Base-by-base conservation (phyloP, 805 yeast species). In the Lipomyces kockii region DNA sequence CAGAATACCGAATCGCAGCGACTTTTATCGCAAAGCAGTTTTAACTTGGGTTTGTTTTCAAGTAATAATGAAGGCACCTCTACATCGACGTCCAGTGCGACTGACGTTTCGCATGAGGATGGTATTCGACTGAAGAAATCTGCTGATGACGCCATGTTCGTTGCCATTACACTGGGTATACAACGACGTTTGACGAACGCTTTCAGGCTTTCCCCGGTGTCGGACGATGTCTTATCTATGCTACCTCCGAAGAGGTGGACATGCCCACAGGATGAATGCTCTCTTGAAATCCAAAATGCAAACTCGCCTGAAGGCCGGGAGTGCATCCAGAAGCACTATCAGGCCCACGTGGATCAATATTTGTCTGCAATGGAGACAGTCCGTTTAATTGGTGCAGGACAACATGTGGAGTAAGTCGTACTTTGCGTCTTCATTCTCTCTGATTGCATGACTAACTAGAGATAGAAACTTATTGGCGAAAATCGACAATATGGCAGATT, bases 191-290 rank as follows among this genome's bases (percentile, higher is more conserved):
- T 68, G 22, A 29, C 37, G 11, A 62, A 52, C 22, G 58, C 65
- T 2, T 68, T 68, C 58, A 29, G 52, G 29, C 63, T 62, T 12
- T 20, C 17, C 2, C 60, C 20, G 2, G 46, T 55, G 8, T 56
- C 62, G 2, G 54, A 29, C 51, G n/a, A 51, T n/a, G 58, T 25
- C 27, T 53, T 63, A 11, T 34, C 54, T n/a, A 22, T 9, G 35
- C 17, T 62, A 20, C 54, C 59, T 14, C 34, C 56, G 9, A 11
- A 29, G 34, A 58, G 35, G 17, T 69, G 72, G 72, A 14, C 25
- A 6, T 69, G 72, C 35, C 72, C 72, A 4, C 66, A 70, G 3
- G 56, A 58, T n/a, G 66, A 57, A 12, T 69, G 72, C 51, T 5
- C 54, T 9, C 51, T 60, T 61, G 49, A 32, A 9, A 58, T 67